Evolutionary conservation across 805 yeast genomes (phyloP).

Genomic region (Ogataea haglerorum): DNA sequence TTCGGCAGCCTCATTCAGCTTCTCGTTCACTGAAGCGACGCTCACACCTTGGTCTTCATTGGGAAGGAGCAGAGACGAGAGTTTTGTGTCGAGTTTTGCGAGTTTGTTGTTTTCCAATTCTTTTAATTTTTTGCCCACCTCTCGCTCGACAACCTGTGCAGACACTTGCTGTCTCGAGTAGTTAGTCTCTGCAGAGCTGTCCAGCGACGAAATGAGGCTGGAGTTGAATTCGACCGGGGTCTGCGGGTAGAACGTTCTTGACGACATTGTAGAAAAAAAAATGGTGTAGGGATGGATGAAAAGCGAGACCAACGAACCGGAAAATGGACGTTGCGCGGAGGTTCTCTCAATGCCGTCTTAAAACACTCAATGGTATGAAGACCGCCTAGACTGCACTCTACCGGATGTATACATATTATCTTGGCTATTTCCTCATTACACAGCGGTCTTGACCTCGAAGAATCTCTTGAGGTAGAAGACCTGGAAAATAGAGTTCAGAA

Average conservation of each 20-base stretch:
- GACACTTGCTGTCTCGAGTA: conserved; percentile 68
- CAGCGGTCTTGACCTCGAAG: conserved; percentile 90
- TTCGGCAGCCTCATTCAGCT: conserved; percentile 35
- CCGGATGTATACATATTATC: background rate
- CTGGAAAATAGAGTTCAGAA: conserved; percentile 85
- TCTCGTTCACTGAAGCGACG: conserved; percentile 28
- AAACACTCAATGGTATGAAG: too few relatives aligned
- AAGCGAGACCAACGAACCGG: too few relatives aligned
- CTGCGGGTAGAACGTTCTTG: conserved; percentile 62
- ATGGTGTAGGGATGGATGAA: conserved; percentile 7
- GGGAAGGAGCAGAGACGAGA: conserved; percentile 40
- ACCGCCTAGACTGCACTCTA: background rate
- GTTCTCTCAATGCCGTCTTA: too few relatives aligned
- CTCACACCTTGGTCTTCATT: conserved; percentile 29
- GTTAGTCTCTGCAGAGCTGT: conserved; percentile 56
- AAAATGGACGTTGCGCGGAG: too few relatives aligned
- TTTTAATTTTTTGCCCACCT: conserved; percentile 56
- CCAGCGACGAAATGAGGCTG: conserved; percentile 60
- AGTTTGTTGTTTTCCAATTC: conserved; percentile 52
- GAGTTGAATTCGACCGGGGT: conserved; percentile 69
- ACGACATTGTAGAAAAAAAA: conserved; percentile 18
- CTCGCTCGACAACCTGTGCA: conserved; percentile 61
- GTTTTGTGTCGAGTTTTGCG: conserved; percentile 47
- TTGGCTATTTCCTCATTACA: conserved; percentile 38
- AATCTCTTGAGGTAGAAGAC: conserved; percentile 90